These are phyloP conservation scores for Lumnitzera racemosa DNA, from an alignment of 345 rosid genomes.

Conservation along the genomic window DNA sequence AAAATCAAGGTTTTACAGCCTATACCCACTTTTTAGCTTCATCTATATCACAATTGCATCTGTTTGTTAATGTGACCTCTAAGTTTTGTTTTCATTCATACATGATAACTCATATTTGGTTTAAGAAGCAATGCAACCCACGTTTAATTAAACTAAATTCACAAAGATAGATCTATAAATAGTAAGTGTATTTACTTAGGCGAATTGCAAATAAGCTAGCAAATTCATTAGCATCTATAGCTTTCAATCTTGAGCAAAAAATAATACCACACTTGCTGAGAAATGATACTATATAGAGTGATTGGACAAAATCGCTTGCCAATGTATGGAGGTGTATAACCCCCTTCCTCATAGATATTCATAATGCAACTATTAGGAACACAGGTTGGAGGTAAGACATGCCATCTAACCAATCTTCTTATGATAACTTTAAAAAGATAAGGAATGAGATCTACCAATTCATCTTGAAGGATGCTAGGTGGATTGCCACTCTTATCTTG, in stretches of 20 bases:
- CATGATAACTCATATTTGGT: no score
- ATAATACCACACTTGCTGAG: conserved; percentile 76
- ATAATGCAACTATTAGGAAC: conserved; percentile 95
- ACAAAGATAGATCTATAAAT: background rate
- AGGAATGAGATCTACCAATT: conserved; percentile 72
- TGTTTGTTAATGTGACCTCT: no score
- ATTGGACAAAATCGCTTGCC: conserved; percentile 85
- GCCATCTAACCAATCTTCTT: conserved; percentile 74
- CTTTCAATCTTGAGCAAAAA: conserved; percentile 59
- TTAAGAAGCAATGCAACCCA: no score
- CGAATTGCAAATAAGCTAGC: conserved; percentile 51
- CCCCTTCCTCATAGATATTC: conserved; percentile 88
- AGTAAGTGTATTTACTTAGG: conserved; percentile 52
- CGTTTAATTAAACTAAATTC: no score
- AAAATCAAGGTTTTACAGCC: no score
- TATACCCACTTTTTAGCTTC: no score
- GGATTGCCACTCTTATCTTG: conserved; percentile 83
- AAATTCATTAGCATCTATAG: conserved; percentile 64
- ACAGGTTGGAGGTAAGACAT: conserved; percentile 76
- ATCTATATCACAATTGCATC: no score
- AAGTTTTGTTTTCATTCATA: no score
- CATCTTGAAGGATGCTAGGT: conserved; percentile 67
- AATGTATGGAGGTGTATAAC: conserved; percentile 94
- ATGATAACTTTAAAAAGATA: conserved; percentile 75
- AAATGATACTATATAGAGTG: conserved; percentile 87